Percentiles rank a stretch among this genome's conserved stretches.
These are phyloP conservation scores for Penicillium sp. DNA, from an alignment of 2,329 filamentous ascomycete genomes.

Conservation along the genomic window DNA sequence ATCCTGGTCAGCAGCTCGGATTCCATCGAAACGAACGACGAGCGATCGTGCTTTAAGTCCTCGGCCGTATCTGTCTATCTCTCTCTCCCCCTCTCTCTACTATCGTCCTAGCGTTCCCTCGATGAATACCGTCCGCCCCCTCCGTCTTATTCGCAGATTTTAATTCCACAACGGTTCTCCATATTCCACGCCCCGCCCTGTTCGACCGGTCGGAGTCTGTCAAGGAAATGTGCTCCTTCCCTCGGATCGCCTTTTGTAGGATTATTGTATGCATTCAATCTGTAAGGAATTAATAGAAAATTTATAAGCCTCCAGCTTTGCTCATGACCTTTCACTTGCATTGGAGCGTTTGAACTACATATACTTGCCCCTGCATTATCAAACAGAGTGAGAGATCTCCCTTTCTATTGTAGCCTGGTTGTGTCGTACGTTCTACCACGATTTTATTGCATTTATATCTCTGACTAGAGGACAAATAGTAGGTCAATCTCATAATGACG, in stretches of 20 bases:
- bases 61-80: constrained; percentile 13
- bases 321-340: background rate
- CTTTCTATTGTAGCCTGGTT: too few species aligned
- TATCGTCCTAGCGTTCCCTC: constrained; percentile 20
- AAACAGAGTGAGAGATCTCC: too few species aligned
- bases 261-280: constrained; percentile 2
- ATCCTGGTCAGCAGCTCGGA: constrained; percentile 30
- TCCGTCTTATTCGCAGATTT: constrained; percentile 23
- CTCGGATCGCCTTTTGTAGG: constrained; percentile 16
- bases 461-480: background rate
- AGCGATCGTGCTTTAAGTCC: constrained; percentile 22
- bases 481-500: background rate
- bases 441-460: background rate
- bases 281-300: background rate
- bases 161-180: constrained; percentile 22
- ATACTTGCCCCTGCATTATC: too few species aligned
- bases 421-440: too few species aligned
- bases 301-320: background rate
- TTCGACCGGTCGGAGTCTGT: constrained; percentile 19
- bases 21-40: constrained; percentile 27
- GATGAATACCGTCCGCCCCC: constrained; percentile 22
- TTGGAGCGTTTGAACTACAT: too few species aligned
- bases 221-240: background rate
- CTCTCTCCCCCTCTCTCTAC: background rate
- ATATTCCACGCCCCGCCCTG: constrained; percentile 13